Evolutionary conservation across 345 rosid genomes (phyloP).

Genomic region (Gossypium stocksii): DNA sequence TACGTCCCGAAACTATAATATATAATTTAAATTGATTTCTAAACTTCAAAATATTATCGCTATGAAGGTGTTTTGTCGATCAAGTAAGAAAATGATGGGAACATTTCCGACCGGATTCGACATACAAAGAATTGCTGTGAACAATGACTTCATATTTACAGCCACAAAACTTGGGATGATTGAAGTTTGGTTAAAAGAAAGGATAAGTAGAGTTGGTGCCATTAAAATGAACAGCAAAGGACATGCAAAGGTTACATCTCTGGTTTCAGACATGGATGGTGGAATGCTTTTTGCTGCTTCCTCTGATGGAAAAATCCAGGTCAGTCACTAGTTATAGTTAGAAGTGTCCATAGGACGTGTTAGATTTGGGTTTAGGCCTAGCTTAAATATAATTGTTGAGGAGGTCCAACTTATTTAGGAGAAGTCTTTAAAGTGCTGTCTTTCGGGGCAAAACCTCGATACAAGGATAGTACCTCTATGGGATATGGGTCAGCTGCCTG

Average conservation of each 20-base stretch:
- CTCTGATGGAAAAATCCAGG: constrained; percentile 66
- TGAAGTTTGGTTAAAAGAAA: constrained; percentile 57
- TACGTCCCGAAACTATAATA: no score
- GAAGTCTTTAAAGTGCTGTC: no score
- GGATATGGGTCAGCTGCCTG: no score
- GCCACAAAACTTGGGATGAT: constrained; percentile 46
- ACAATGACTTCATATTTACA: constrained; percentile 51
- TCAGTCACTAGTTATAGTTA: background rate
- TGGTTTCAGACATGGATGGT: constrained; percentile 38
- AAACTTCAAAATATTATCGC: no score
- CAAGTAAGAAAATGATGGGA: constrained; percentile 33
- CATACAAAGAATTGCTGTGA: constrained; percentile 36
- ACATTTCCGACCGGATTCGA: constrained; percentile 36
- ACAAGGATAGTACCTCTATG: no score
- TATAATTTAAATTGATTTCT: no score
- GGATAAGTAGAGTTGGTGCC: constrained; percentile 30
- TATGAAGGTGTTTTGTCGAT: constrained; percentile 39
- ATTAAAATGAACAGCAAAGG: constrained; percentile 32
- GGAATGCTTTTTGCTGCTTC: constrained; percentile 51
- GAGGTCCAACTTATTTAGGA: no score
- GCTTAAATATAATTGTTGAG: no score
- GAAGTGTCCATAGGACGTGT: no score
- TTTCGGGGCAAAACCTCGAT: no score
- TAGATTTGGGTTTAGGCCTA: no score
- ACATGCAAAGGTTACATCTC: constrained; percentile 37